Evolutionary conservation across 306 rosid genomes (phyloP).

Genomic region (Trifolium pratense): DNA sequence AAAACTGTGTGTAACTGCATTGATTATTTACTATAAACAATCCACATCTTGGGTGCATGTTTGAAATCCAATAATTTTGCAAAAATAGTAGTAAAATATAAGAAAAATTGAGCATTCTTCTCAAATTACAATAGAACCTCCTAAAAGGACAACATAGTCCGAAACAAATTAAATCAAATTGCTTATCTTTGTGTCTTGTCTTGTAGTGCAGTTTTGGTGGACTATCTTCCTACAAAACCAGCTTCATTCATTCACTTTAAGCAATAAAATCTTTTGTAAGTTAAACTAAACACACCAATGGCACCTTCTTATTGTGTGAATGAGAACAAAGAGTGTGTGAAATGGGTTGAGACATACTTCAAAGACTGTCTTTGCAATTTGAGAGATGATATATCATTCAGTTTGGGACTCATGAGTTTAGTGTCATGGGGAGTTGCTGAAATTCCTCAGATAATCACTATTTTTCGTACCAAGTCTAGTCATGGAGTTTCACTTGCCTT

Average conservation of each 20-base stretch:
- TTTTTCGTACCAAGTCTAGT: slow-evolving; percentile 68
- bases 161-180: neutral
- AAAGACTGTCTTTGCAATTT: slow-evolving; percentile 82
- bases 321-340: slow-evolving; percentile 63
- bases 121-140: neutral
- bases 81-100: too few species aligned
- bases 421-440: slow-evolving; percentile 87
- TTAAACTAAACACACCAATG: slow-evolving; percentile 43
- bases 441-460: slow-evolving; percentile 88
- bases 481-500: slow-evolving; percentile 86
- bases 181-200: neutral
- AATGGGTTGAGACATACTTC: slow-evolving; percentile 75
- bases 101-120: neutral
- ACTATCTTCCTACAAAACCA: slow-evolving; percentile 18
- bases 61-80: too few species aligned
- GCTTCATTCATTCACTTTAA: neutral
- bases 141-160: neutral
- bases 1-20: too few species aligned
- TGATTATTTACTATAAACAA: too few species aligned
- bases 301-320: slow-evolving; percentile 60
- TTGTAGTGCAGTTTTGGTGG: neutral
- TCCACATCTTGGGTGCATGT: too few species aligned
- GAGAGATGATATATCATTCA: slow-evolving; percentile 72
- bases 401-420: slow-evolving; percentile 64
- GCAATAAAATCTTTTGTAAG: neutral